Base-by-base conservation (phyloP, 331 rosid species). In the Quercus tomentella region DNA sequence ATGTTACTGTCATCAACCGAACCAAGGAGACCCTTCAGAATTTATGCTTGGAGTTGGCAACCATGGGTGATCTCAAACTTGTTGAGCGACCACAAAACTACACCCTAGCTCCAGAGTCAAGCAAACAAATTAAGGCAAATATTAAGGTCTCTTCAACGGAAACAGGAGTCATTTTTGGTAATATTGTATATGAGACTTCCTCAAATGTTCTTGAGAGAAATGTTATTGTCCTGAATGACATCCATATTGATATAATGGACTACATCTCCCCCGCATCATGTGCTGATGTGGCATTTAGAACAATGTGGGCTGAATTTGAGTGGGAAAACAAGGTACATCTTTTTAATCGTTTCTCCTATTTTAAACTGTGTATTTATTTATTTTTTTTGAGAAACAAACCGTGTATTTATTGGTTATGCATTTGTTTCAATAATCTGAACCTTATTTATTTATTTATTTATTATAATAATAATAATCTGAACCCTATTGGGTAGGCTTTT, bases 241-340 rank as follows among this genome's bases (percentile, higher is more conserved):
- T 96, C 85, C 99, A 96, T 87, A 96, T 96, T 82, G 98, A 96
- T 87, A 96, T 96, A 82, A 96, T 96, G 98, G 99, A 96, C 83
- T 96, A 96, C 89, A 93, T 96, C 76, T 93, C 99, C 82, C 99
- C 99, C 66, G 96, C 99, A 65, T 89, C 91, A 63, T 96, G 99
- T 76, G 88, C 98, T 79, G 99, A 96, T 75, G 92, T 87, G 79
- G 90, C 96, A 79, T 96, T 96, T 62, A 91, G 99, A 87, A 90
- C 97, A 43, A 96, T 96, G 99, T 96, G 99, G 99, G 99, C 99
- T 43, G 99, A 96, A 76, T 96, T 96, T 84, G 99, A 96, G 80
- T 96, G 99, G 99, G 99, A 96, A 82, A 96, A 96, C 87, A 96
- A 96, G 98, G 99, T 96, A 93, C 14, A 21, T 31, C 57, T 33